Evolutionary conservation across 2,329 filamentous ascomycete genomes (phyloP).

Genomic region (Trichophyton schoenleinii): DNA sequence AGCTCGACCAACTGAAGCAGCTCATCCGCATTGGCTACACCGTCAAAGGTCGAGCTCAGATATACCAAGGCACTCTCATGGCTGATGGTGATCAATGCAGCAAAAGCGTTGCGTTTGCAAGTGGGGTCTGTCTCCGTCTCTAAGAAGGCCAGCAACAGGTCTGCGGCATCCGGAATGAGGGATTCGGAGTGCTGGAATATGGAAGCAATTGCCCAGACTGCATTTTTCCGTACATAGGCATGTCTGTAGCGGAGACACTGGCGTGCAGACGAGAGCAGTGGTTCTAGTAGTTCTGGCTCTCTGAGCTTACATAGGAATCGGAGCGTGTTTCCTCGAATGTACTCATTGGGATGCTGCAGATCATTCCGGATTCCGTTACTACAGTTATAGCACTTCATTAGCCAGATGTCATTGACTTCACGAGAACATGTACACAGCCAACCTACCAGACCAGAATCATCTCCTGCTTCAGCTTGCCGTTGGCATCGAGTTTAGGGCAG

Average conservation of each 20-base stretch:
- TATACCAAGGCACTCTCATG: constrained; percentile 87
- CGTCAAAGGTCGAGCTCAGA: constrained; percentile 78
- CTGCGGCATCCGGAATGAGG: constrained; percentile 88
- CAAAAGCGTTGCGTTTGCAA: constrained; percentile 96
- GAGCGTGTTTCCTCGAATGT: constrained; percentile 93
- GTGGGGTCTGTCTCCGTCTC: constrained; percentile 84
- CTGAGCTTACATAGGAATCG: constrained; percentile 94
- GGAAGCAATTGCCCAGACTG: constrained; percentile 84
- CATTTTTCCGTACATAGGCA: constrained; percentile 96
- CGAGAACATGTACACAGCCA: background rate
- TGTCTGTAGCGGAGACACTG: constrained; percentile 91
- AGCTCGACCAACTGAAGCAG: constrained; percentile 85
- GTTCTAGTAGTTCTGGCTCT: constrained; percentile 91
- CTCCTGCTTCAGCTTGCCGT: constrained; percentile 95
- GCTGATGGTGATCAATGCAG: constrained; percentile 77
- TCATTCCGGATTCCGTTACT: constrained; percentile 98
- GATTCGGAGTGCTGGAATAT: constrained; percentile 84
- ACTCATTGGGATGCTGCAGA: constrained; percentile 94
- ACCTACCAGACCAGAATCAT: constrained; percentile 95
- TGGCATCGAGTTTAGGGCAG: constrained; percentile 85
- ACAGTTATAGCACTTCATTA: constrained; percentile 1
- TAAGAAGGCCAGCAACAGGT: constrained; percentile 80
- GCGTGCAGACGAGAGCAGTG: constrained; percentile 80
- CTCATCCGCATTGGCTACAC: constrained; percentile 88
- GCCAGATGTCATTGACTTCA: background rate